These are phyloP conservation scores for Lentinula guzmanii DNA, from an alignment of 768 basidiomycete species.

Conservation along the genomic window DNA sequence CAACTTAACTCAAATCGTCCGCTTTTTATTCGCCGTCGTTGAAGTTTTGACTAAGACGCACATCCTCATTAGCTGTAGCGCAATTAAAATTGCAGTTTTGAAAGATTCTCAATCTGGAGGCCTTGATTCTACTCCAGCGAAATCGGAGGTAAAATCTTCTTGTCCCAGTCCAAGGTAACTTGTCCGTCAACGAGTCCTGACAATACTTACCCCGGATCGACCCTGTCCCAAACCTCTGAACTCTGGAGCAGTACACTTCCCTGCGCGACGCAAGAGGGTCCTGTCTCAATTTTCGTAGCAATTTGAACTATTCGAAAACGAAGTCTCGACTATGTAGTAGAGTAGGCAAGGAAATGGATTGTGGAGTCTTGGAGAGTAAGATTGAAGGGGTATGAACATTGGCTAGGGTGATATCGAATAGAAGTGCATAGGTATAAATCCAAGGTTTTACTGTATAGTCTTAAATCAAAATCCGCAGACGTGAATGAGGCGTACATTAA, in stretches of 20 bases:
- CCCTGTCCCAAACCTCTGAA: too few species aligned
- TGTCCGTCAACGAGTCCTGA: too few species aligned
- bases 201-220: too few species aligned
- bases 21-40: neutral
- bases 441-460: neutral
- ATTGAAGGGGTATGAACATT: constrained; percentile 6
- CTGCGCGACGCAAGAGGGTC: too few species aligned
- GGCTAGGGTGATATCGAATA: constrained; percentile 4
- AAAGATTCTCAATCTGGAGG: neutral
- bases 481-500: neutral
- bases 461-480: neutral
- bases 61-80: neutral
- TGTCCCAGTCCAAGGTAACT: too few species aligned
- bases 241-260: too few species aligned
- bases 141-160: neutral
- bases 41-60: neutral
- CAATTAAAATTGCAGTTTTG: neutral
- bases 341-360: neutral
- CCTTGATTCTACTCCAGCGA: neutral
- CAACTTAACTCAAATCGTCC: neutral
- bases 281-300: too few species aligned
- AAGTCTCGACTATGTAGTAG: neutral
- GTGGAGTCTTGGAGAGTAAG: neutral
- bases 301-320: too few species aligned
- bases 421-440: constrained; percentile 6